phyloP scores from a whole-genome alignment of 2,329 filamentous ascomycete genomes.

The Cadophora sp. region DNA sequence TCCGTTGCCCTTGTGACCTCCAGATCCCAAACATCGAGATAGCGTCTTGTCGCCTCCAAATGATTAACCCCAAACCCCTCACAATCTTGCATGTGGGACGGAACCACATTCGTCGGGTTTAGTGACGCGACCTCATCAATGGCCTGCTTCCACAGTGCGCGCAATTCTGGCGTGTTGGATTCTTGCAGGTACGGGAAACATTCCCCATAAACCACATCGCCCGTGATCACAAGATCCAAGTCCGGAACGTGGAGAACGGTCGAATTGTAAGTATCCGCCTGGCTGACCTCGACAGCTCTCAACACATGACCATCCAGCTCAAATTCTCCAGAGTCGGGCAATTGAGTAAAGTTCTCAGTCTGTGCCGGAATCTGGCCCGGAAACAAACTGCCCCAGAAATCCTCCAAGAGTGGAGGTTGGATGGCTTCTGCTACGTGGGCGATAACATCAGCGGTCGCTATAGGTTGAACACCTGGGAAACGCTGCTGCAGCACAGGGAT shows the following conservation, averaged over 20 bases:
- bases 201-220: constrained; percentile 48
- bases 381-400: too few species aligned
- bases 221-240: constrained; percentile 43
- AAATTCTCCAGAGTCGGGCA: too few species aligned
- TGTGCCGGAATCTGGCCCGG: too few species aligned
- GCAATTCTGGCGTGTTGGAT: constrained; percentile 39
- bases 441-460: too few species aligned
- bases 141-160: constrained; percentile 44
- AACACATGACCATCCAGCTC: too few species aligned
- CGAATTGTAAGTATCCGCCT: constrained; percentile 43
- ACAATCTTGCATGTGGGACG: constrained; percentile 40
- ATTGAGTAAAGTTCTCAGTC: too few species aligned
- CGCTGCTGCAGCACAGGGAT: too few species aligned
- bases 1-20: constrained; percentile 7
- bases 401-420: too few species aligned
- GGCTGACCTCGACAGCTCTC: constrained; percentile 37
- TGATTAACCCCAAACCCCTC: constrained; percentile 40
- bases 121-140: constrained; percentile 43
- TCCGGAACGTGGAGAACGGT: constrained; percentile 44
- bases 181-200: constrained; percentile 46
- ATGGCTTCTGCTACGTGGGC: too few species aligned
- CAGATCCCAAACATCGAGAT: constrained; percentile 34
- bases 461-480: too few species aligned
- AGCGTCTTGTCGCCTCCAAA: constrained; percentile 38
- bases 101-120: constrained; percentile 43